Percentiles rank a stretch among this genome's conserved stretches.
Conservation (phyloP, 2,329 filamentous ascomycete species). For the Fusarium nygamai region DNA sequence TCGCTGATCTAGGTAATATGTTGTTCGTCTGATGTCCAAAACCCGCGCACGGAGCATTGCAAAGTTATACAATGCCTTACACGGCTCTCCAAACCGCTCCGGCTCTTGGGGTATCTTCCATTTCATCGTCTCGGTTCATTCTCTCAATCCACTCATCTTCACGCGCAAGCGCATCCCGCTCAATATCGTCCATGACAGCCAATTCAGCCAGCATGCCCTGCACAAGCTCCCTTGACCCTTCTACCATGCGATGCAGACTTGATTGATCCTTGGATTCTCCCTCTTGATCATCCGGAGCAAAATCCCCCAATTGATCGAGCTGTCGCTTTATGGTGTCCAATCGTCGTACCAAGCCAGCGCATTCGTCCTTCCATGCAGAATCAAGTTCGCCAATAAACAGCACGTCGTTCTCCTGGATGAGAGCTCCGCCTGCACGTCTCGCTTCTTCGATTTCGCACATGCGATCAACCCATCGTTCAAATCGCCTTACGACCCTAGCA, state of each 20-base stretch:
- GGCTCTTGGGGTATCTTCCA: slow-evolving; percentile 50
- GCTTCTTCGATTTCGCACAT: slow-evolving; percentile 59
- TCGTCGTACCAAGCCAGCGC: slow-evolving; percentile 60
- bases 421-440: slow-evolving; percentile 50
- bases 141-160: slow-evolving; percentile 69
- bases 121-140: slow-evolving; percentile 58
- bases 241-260: slow-evolving; percentile 60
- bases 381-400: slow-evolving; percentile 67
- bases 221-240: slow-evolving; percentile 59
- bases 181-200: slow-evolving; percentile 68
- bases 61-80: slow-evolving; percentile 19
- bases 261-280: slow-evolving; percentile 31
- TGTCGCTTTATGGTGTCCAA: slow-evolving; percentile 65
- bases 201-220: slow-evolving; percentile 71
- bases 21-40: background rate
- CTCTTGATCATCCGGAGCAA: slow-evolving; percentile 11
- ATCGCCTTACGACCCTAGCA: slow-evolving; percentile 62
- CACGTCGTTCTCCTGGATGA: slow-evolving; percentile 49
- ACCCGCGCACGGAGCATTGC: background rate
- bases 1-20: slow-evolving; percentile 6
- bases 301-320: slow-evolving; percentile 57
- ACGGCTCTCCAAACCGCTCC: slow-evolving; percentile 61
- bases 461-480: slow-evolving; percentile 67
- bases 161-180: slow-evolving; percentile 63
- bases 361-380: slow-evolving; percentile 67